Evolutionary conservation across 345 rosid genomes (phyloP).

Genomic region (Noccaea bulbosa): DNA sequence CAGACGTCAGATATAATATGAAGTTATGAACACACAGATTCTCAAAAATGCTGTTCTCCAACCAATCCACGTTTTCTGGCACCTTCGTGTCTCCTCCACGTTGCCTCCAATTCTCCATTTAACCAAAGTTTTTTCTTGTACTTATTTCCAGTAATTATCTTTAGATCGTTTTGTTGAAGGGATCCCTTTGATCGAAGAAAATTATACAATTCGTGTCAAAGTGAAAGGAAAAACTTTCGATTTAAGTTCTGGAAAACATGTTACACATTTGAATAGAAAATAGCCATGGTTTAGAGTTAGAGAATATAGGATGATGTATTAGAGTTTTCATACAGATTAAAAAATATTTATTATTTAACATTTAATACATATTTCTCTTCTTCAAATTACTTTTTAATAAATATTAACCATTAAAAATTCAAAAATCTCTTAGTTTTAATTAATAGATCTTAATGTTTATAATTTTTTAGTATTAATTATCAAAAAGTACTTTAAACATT

Average conservation of each 20-base stretch:
- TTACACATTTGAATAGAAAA: too few relatives aligned
- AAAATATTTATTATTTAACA: too few relatives aligned
- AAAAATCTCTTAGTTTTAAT: too few relatives aligned
- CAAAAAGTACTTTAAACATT: too few relatives aligned
- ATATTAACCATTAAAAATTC: too few relatives aligned
- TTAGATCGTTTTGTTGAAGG: not conserved
- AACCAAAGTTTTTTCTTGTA: not conserved
- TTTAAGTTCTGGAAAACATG: not conserved
- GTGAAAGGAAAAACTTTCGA: not conserved
- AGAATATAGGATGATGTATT: too few relatives aligned
- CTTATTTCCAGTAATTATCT: not conserved
- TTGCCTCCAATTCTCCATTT: not conserved
- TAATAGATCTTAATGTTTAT: too few relatives aligned
- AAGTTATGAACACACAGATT: not conserved
- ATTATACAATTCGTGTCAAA: not conserved
- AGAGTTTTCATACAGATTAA: too few relatives aligned
- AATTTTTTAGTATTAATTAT: too few relatives aligned
- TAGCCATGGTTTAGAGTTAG: not conserved
- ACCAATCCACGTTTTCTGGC: conserved; percentile 41
- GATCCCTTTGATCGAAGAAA: not conserved
- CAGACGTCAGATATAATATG: conserved; percentile 23
- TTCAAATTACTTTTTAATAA: too few relatives aligned
- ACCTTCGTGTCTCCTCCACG: conserved; percentile 40
- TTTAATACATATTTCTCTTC: too few relatives aligned
- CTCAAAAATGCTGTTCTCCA: conserved; percentile 15